A percentile compares a stretch with the other conserved stretches of the same genome.
Evolutionary conservation across 768 basidiomycete species (phyloP).

Genomic region (Amanita thiersii): DNA sequence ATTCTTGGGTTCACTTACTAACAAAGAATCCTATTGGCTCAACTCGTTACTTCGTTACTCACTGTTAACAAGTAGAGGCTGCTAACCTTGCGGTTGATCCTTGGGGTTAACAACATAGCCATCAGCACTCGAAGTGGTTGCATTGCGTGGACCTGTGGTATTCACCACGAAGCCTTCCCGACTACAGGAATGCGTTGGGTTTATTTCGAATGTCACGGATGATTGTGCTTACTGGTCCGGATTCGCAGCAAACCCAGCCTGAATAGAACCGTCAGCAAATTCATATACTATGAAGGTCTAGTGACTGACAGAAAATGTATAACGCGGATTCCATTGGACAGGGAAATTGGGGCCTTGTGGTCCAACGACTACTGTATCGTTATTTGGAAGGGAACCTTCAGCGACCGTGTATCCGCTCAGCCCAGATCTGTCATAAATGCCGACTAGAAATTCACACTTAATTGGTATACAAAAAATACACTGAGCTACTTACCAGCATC

Average conservation of each 20-base stretch:
- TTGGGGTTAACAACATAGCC: conserved; percentile 21
- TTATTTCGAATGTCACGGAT: not conserved
- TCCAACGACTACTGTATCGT: no score
- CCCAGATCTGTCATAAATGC: no score
- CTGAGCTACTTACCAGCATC: conserved; percentile 19
- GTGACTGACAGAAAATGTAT: conserved; percentile 25
- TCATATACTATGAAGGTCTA: not conserved
- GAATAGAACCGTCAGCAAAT: not conserved
- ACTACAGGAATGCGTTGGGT: conserved; percentile 13
- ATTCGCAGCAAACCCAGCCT: conserved; percentile 33
- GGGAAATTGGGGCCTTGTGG: no score
- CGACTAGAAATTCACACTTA: no score
- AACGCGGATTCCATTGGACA: conserved; percentile 39
- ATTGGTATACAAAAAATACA: no score
- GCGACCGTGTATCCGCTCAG: no score
- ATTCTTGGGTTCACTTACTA: no score
- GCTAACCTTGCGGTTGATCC: conserved; percentile 12
- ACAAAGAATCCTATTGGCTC: no score
- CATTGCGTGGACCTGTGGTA: conserved; percentile 26
- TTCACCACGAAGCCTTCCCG: conserved; percentile 29
- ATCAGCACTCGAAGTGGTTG: conserved; percentile 19
- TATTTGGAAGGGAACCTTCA: no score
- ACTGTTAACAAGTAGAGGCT: no score
- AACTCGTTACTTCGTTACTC: conserved; percentile 12
- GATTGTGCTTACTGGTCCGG: conserved; percentile 28